Percentiles rank a stretch among this genome's conserved stretches.
Conservation (phyloP, 1,284 basidiomycete species). For the Coniferiporia weirii region DNA sequence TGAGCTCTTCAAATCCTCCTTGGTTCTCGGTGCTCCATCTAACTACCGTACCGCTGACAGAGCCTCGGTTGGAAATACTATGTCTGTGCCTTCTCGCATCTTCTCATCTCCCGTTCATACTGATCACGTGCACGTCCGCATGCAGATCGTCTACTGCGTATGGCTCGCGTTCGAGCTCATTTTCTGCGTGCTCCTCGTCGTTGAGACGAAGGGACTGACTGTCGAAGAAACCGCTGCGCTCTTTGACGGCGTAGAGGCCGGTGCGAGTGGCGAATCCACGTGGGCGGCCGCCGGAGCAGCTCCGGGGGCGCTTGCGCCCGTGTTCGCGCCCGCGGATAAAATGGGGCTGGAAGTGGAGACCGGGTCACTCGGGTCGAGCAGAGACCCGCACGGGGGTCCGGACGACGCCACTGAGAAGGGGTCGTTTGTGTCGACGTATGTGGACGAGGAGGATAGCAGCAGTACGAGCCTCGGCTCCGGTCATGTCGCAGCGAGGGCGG, state of each 20-base stretch:
- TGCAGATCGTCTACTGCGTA: conserved; percentile 57
- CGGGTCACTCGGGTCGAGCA: background rate
- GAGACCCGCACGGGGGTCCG: background rate
- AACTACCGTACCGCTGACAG: conserved; percentile 1
- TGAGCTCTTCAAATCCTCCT: conserved; percentile 13
- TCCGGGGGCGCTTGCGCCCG: background rate
- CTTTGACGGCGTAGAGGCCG: conserved; percentile 57
- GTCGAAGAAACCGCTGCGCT: conserved; percentile 70
- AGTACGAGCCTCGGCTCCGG: background rate
- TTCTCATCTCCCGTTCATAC: background rate
- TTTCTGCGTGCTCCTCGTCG: conserved; percentile 59
- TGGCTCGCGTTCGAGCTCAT: conserved; percentile 61
- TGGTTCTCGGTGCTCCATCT: background rate
- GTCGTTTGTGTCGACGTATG: background rate
- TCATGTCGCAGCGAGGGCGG: no score
- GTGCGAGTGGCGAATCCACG: conserved; percentile 6
- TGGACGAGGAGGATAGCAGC: background rate
- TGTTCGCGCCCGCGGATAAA: background rate
- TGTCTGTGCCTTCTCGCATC: conserved; percentile 25
- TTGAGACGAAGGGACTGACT: conserved; percentile 68
- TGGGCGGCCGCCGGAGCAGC: background rate
- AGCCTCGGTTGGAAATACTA: conserved; percentile 62
- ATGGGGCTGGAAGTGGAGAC: background rate
- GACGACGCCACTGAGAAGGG: background rate
- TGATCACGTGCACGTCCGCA: no score